Evolutionary conservation across 192 early-diverging fungal genomes (phyloP).

Genomic region (Mortierella claussenii): DNA sequence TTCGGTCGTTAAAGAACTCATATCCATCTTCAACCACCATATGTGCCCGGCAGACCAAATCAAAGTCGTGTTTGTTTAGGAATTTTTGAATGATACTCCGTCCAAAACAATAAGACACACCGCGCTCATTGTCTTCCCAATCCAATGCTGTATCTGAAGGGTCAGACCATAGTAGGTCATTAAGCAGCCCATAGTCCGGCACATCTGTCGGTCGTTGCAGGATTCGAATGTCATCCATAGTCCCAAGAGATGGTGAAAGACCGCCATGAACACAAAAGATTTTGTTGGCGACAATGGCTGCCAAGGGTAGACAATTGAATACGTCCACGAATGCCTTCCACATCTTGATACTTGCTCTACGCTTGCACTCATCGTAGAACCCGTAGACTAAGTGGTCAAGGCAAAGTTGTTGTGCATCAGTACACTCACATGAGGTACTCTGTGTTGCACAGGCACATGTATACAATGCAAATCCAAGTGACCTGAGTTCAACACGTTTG

Average conservation of each 20-base stretch:
- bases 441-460: no score
- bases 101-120: constrained; percentile 96
- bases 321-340: constrained; percentile 94
- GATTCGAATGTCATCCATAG: constrained; percentile 88
- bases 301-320: constrained; percentile 95
- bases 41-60: constrained; percentile 93
- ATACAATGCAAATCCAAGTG: no score
- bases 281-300: constrained; percentile 90
- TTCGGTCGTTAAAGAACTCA: constrained; percentile 93
- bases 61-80: constrained; percentile 86
- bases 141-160: constrained; percentile 81
- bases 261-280: constrained; percentile 98
- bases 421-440: no score
- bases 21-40: constrained; percentile 99
- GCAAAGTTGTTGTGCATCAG: no score
- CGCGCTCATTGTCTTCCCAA: constrained; percentile 95
- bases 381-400: constrained; percentile 96
- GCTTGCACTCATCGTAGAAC: constrained; percentile 98
- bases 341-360: constrained; percentile 84
- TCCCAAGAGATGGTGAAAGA: constrained; percentile 78
- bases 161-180: constrained; percentile 95
- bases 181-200: constrained; percentile 91
- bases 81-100: constrained; percentile 86
- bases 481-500: no score
- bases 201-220: constrained; percentile 89